phyloP scores from a whole-genome alignment of 169 alveolate species.

The Plasmodium coatneyi region DNA sequence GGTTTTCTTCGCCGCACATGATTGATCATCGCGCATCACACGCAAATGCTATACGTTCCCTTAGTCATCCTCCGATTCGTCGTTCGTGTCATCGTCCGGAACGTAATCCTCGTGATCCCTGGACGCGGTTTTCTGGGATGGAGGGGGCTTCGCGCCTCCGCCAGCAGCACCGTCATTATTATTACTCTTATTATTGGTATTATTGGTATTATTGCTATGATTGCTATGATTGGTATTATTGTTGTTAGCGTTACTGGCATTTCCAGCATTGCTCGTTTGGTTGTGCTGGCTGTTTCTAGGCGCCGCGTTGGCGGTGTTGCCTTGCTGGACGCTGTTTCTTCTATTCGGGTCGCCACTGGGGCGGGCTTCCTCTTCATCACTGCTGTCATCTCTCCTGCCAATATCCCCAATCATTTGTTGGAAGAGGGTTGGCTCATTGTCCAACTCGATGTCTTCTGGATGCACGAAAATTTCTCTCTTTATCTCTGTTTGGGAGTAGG shows the following conservation, averaged over 20 bases:
- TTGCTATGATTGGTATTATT: too few species aligned
- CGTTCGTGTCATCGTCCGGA: constrained; percentile 33
- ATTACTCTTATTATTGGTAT: not conserved
- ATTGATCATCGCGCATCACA: not conserved
- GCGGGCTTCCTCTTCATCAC: constrained; percentile 86
- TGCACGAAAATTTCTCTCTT: constrained; percentile 84
- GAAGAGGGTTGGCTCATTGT: constrained; percentile 88
- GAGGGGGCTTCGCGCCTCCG: not conserved
- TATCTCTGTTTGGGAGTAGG: constrained; percentile 76
- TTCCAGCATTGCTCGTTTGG: constrained; percentile 75
- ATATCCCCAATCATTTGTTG: constrained; percentile 88
- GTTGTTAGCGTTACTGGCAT: constrained; percentile 85
- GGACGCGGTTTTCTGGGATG: not conserved
- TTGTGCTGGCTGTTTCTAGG: not conserved
- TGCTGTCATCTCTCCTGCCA: constrained; percentile 79
- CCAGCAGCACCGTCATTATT: not conserved
- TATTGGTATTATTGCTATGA: constrained; percentile 51
- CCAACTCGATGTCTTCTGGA: constrained; percentile 89
- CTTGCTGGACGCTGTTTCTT: not conserved
- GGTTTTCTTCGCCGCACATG: not conserved
- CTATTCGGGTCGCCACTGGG: constrained; percentile 49
- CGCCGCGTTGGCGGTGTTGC: not conserved
- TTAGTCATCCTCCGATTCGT: constrained; percentile 9
- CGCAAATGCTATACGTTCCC: not conserved
- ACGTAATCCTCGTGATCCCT: constrained; percentile 35